phyloP scores from a whole-genome alignment of 441 rosid species.

The Syzygium malaccense region DNA sequence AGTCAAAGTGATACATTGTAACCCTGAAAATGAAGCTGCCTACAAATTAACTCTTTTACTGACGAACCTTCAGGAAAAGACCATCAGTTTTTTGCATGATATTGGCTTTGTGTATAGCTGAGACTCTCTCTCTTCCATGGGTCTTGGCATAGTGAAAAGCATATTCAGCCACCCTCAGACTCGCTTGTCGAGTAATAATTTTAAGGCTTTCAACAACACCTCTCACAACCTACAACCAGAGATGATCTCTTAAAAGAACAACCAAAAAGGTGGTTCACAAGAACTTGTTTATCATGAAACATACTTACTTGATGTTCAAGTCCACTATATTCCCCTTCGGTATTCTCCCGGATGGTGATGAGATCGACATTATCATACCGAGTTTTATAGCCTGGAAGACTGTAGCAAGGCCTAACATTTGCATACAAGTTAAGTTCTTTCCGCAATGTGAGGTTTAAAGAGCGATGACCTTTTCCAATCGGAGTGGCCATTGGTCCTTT shows the following conservation, averaged over 20 bases:
- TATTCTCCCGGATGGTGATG: slow-evolving; percentile 92
- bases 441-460: slow-evolving; percentile 88
- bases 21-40: not conserved
- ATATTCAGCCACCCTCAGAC: slow-evolving; percentile 97
- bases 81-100: slow-evolving; percentile 99
- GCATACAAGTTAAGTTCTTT: slow-evolving; percentile 93
- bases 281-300: not conserved
- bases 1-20: not conserved
- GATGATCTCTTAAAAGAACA: not conserved
- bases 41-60: not conserved
- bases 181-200: slow-evolving; percentile 90
- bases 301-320: slow-evolving; percentile 90
- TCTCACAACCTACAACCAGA: slow-evolving; percentile 69
- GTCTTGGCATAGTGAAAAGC: slow-evolving; percentile 92
- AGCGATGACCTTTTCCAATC: slow-evolving; percentile 96
- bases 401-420: slow-evolving; percentile 94
- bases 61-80: slow-evolving; percentile 79
- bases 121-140: slow-evolving; percentile 91
- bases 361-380: slow-evolving; percentile 89
- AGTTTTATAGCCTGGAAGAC: slow-evolving; percentile 93
- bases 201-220: slow-evolving; percentile 98
- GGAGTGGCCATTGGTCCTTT: slow-evolving; percentile 99
- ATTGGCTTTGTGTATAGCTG: slow-evolving; percentile 97
- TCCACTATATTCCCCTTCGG: slow-evolving; percentile 99
- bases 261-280: not conserved